phyloP scores from a whole-genome alignment of 768 basidiomycete genomes.

The Trametes elegans region DNA sequence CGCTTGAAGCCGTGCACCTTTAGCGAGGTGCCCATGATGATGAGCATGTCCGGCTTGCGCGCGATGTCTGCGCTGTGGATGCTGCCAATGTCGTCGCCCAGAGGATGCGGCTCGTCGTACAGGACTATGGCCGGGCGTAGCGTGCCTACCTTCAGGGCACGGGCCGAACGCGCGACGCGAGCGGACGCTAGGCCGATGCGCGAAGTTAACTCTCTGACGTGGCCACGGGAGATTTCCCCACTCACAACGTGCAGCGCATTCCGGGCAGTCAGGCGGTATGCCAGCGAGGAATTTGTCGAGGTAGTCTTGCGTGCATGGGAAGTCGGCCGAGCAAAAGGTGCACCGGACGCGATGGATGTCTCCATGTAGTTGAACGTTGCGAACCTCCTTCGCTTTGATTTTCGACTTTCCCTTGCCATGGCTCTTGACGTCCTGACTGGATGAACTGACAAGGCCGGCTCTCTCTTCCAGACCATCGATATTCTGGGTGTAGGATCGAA shows the following conservation, averaged over 20 bases:
- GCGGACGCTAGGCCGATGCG: conserved; percentile 51
- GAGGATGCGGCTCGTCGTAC: conserved; percentile 91
- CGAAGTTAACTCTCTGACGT: not conserved
- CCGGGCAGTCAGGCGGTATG: conserved; percentile 78
- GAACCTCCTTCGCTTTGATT: conserved; percentile 66
- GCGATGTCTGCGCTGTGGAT: conserved; percentile 76
- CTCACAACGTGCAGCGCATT: conserved; percentile 81
- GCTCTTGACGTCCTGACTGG: conserved; percentile 48
- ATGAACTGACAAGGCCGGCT: conserved; percentile 70
- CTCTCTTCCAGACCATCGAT: conserved; percentile 92
- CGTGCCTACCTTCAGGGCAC: conserved; percentile 75
- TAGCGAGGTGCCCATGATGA: conserved; percentile 96
- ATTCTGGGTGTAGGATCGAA: conserved; percentile 96
- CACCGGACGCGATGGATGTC: conserved; percentile 92
- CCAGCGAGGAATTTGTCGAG: conserved; percentile 66
- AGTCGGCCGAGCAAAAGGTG: conserved; percentile 77
- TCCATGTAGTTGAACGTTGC: conserved; percentile 92
- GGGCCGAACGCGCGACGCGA: conserved; percentile 80
- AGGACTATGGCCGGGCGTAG: conserved; percentile 92
- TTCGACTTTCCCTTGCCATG: conserved; percentile 69
- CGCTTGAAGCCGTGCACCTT: conserved; percentile 95
- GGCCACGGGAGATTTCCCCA: conserved; percentile 18
- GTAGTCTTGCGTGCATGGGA: conserved; percentile 64
- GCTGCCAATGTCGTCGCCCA: conserved; percentile 87
- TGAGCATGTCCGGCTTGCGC: conserved; percentile 85